Percentiles rank a stretch among this genome's conserved stretches.
phyloP scores from a whole-genome alignment of 2,329 filamentous ascomycete species.

The Pezicula rhizophila region DNA sequence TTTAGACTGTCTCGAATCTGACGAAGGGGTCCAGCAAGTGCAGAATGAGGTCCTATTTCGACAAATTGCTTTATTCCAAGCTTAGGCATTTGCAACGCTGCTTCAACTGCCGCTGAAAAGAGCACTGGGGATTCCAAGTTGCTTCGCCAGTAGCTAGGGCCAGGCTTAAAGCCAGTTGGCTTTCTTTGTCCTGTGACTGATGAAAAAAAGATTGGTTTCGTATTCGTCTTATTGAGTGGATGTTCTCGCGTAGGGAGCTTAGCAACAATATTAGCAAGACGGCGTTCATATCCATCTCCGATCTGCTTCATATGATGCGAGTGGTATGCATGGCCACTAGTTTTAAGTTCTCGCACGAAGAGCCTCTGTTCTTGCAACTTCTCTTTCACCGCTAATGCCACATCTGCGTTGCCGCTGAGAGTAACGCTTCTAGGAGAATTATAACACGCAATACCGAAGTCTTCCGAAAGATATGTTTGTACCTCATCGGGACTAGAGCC shows the following conservation, averaged over 20 bases:
- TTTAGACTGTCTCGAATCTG: conserved; percentile 1
- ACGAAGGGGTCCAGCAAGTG: conserved; percentile 10
- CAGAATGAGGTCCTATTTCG: conserved; percentile 17
- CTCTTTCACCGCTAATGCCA: background rate
- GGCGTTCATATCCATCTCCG: background rate
- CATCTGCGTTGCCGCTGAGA: conserved; percentile 8
- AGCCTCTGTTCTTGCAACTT: background rate
- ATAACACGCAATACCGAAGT: conserved; percentile 20
- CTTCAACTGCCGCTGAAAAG: background rate
- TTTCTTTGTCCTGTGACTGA: too few relatives aligned
- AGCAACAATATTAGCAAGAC: too few relatives aligned
- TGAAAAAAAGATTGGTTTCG: too few relatives aligned
- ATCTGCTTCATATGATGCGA: conserved; percentile 1
- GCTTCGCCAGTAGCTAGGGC: conserved; percentile 1
- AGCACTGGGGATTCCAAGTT: conserved; percentile 3
- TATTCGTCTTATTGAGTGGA: too few relatives aligned
- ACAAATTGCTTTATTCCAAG: background rate
- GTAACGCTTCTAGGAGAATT: conserved; percentile 15
- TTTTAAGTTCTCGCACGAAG: background rate
- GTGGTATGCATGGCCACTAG: conserved; percentile 11
- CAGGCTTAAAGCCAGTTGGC: background rate
- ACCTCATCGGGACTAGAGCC: background rate
- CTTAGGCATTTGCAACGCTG: too few relatives aligned
- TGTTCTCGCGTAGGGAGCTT: too few relatives aligned
- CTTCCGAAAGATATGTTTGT: background rate